Evolutionary conservation across 192 early-diverging fungal genomes (phyloP), one percentile per base, ranked within the genome.

Genomic region (Coemansia sp.): DNA sequence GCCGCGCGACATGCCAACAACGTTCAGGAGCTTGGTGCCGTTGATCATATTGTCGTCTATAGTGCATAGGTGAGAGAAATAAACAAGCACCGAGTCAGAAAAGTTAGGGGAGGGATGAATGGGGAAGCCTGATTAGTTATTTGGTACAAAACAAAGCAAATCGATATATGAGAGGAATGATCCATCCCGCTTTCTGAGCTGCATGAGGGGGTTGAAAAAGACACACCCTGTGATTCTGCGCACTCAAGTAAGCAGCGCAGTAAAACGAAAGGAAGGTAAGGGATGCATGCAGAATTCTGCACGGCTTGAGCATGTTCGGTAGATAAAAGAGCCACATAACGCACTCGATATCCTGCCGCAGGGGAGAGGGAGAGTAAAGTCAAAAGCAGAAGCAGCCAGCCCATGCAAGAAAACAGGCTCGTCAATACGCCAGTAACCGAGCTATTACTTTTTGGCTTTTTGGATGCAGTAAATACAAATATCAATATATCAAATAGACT

Each of bases 41-140:
- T 94, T 92, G 45, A 92, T 89, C 88, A 91, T 92, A 62, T 92
- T 84, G 72, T 93, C 91, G 64, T 93, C 92, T 89, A 81, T 64
- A 74, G 7, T 31, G 34, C 33, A 46, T 9, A 25, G 23, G n/a
- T 26, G n/a, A 1, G 20, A 46, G 20, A 20, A 46, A 7, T 20
- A 46, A 18, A 5, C 43, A 18, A 7, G 43, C 20, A 18, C 20
- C 20, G 35, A 12, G 7, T 37, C 12, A 10, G 10, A 10, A 35
- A 35, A 46, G 37, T 3, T 1, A 15, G 15, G 8, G 37, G 10
- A 15, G 37, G 3, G 8, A 13, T 40, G 8, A 13, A 13, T 40
- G 37, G 37, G 10, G 15, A 40, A 13, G 37, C 1, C 37, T 40
- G 37, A 26, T 51, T 21, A 26, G 13, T 26, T 15, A 51, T 26